A percentile compares a stretch with the other conserved stretches of the same genome.
phyloP scores from a whole-genome alignment of 805 yeast genomes.

The Candida ficus region DNA sequence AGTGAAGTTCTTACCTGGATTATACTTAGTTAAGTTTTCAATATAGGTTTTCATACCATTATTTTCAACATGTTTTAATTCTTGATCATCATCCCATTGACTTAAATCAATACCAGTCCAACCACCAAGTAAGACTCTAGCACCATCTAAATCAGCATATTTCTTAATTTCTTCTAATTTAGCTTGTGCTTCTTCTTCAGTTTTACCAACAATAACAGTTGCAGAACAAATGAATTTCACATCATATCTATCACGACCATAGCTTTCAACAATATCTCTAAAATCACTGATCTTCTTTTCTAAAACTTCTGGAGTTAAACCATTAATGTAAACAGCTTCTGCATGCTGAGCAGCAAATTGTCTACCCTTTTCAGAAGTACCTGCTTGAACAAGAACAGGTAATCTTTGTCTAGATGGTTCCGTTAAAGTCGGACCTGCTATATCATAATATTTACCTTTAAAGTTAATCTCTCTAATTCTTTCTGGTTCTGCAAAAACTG shows the following conservation, averaged over 20 bases:
- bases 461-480: too few species aligned
- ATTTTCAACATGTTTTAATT: conserved; percentile 19
- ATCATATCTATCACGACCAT: conserved; percentile 32
- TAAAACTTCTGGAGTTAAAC: conserved; percentile 29
- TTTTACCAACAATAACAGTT: conserved; percentile 31
- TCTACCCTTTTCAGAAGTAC: too few species aligned
- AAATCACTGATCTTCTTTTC: conserved; percentile 27
- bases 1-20: conserved; percentile 1
- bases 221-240: conserved; percentile 34
- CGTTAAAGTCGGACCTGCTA: too few species aligned
- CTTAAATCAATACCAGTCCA: too few species aligned
- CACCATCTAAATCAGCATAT: conserved; percentile 35
- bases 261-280: conserved; percentile 30
- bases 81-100: conserved; percentile 33
- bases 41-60: conserved; percentile 1
- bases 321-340: too few species aligned
- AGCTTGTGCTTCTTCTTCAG: conserved; percentile 35
- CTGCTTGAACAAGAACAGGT: too few species aligned
- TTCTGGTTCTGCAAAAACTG: too few species aligned
- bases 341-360: too few species aligned
- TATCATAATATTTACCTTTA: too few species aligned
- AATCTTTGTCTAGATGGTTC: too few species aligned
- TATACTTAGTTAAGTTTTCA: too few species aligned
- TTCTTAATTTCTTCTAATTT: conserved; percentile 28
- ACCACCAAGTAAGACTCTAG: conserved; percentile 39